A percentile compares a stretch with the other conserved stretches of the same genome.
These are phyloP conservation scores for Fusarium temperatum DNA, from an alignment of 2,329 filamentous ascomycete species.

Conservation along the genomic window DNA sequence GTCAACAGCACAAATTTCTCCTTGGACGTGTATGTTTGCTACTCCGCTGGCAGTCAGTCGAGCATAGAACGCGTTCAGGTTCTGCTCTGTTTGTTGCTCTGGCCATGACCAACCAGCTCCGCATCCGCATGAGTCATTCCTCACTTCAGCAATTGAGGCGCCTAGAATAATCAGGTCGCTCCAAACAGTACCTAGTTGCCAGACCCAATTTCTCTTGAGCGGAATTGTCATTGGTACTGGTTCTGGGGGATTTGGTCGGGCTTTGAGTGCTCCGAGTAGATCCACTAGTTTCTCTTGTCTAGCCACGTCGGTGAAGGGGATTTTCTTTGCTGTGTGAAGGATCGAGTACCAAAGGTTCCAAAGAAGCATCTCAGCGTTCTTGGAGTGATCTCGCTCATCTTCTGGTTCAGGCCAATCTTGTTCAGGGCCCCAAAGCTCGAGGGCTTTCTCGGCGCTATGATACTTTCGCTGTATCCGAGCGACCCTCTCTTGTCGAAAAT, in stretches of 20 bases:
- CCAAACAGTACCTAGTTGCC: not conserved
- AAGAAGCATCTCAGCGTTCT: not conserved
- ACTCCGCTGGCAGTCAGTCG: not conserved
- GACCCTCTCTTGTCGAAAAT: not conserved
- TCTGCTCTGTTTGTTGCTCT: slow-evolving; percentile 4
- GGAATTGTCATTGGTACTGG: slow-evolving; percentile 2
- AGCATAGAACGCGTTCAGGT: not conserved
- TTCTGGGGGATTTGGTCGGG: not conserved
- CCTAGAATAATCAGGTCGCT: not conserved
- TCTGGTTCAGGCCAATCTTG: not conserved
- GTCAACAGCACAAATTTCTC: rapidly evolving
- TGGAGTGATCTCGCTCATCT: not conserved
- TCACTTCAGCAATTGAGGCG: not conserved
- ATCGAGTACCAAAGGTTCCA: slow-evolving; percentile 3
- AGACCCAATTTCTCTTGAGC: slow-evolving; percentile 1
- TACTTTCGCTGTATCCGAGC: not conserved
- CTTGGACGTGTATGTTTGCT: not conserved
- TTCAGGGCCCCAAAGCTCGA: not conserved
- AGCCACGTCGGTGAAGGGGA: not conserved
- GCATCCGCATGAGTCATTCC: not conserved
- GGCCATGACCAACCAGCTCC: slow-evolving; percentile 15
- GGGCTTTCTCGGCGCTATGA: not conserved
- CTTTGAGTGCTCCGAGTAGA: not conserved
- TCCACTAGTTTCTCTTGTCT: not conserved
- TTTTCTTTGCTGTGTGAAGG: not conserved